Conservation (phyloP, 768 basidiomycete genomes). For the Collybia sp. region DNA sequence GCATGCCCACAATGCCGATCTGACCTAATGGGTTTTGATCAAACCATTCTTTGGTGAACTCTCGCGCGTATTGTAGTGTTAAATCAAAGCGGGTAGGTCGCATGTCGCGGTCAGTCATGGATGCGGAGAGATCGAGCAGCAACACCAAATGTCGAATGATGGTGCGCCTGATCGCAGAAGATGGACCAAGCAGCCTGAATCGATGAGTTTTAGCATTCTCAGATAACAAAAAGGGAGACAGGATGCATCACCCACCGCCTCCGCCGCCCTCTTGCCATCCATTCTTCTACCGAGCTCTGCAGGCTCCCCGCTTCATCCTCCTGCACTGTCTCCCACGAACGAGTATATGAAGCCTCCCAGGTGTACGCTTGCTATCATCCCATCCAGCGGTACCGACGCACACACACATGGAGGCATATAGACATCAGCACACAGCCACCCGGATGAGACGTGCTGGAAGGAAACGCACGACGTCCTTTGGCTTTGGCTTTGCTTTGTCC, state of each 20-base stretch:
- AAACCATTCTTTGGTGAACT: slow-evolving; percentile 96
- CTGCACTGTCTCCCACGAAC: slow-evolving; percentile 79
- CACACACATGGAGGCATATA: background rate
- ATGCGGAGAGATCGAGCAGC: slow-evolving; percentile 84
- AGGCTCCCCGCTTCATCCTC: slow-evolving; percentile 78
- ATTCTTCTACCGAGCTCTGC: slow-evolving; percentile 84
- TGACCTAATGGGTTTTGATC: slow-evolving; percentile 99
- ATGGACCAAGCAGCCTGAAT: slow-evolving; percentile 70
- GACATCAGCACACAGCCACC: background rate
- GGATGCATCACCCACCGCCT: slow-evolving; percentile 53
- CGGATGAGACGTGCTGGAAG: too few species aligned
- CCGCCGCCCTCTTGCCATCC: slow-evolving; percentile 81
- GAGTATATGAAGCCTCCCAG: slow-evolving; percentile 76
- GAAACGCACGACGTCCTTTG: slow-evolving; percentile 27
- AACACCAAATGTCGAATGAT: slow-evolving; percentile 96
- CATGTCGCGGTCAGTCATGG: slow-evolving; percentile 97
- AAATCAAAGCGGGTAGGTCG: slow-evolving; percentile 92
- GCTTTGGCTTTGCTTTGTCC: slow-evolving; percentile 38
- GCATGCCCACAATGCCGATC: slow-evolving; percentile 91
- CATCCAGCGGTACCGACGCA: too few species aligned
- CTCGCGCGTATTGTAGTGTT: slow-evolving; percentile 83
- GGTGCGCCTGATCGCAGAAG: slow-evolving; percentile 83
- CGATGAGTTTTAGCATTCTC: slow-evolving; percentile 1
- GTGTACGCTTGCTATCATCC: slow-evolving; percentile 51
- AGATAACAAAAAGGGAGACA: slow-evolving; percentile 2